These are phyloP conservation scores for Picea abies DNA, from an alignment of 83 land plant genomes.

Conservation along the genomic window DNA sequence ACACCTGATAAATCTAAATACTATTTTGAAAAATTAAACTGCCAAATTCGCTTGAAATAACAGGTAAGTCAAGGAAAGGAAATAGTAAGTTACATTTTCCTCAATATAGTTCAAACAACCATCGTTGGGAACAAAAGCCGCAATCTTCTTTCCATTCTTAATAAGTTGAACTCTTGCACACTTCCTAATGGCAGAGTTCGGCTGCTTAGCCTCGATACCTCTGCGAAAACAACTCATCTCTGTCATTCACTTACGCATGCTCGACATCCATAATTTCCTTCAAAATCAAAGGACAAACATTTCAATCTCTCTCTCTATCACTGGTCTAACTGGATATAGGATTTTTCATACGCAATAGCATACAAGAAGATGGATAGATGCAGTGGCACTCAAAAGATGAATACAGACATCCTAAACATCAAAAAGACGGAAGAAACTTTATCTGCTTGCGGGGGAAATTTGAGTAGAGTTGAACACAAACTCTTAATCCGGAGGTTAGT, in stretches of 20 bases:
- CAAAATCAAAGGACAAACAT: neutral
- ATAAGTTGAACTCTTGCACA: constrained; percentile 73
- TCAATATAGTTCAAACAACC: constrained; percentile 77
- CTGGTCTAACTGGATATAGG: neutral
- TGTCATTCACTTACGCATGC: too few relatives aligned
- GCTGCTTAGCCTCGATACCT: constrained; percentile 71
- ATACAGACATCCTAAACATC: too few relatives aligned
- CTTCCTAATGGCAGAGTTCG: constrained; percentile 68
- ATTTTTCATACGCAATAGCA: neutral
- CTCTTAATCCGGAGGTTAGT: too few relatives aligned
- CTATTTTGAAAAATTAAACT: too few relatives aligned
- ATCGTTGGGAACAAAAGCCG: constrained; percentile 79
- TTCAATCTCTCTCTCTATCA: neutral
- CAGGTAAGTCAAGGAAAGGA: neutral
- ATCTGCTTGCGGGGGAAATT: too few relatives aligned
- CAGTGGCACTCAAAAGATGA: too few relatives aligned
- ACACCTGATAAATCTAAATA: too few relatives aligned
- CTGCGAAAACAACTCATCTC: constrained; percentile 18
- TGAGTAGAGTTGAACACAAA: too few relatives aligned
- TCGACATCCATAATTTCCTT: too few relatives aligned
- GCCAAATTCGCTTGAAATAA: too few relatives aligned
- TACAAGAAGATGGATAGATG: too few relatives aligned
- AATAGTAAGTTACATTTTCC: constrained; percentile 53
- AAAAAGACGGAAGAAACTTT: too few relatives aligned
- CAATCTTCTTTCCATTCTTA: constrained; percentile 78